Evolutionary conservation across 139 green algal species (phyloP), one percentile per base, ranked within the genome.

Genomic region (Tetratostichococcus sp.): DNA sequence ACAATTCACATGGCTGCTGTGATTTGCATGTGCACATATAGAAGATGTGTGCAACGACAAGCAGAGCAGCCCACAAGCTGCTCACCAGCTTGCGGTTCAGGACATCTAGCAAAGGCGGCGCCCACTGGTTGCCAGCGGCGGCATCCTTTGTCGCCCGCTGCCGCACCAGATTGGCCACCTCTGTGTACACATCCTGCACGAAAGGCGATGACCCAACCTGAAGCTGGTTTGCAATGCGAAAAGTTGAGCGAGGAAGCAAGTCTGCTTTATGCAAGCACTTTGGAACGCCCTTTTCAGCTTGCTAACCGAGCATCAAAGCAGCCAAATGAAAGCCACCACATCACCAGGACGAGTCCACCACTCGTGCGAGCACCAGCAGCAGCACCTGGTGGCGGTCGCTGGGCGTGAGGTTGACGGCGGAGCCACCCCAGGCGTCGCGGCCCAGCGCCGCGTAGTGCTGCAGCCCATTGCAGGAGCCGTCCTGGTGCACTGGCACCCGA

Each of bases 391-490:
- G 91, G 8, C 70, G 58, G 59, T 94, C 88, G 1, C 43, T 67
- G 2, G 87, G 87, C 50, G 88, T 50, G 33, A 98, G 81, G 84
- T 98, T 98, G 43, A 98, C 95, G 0, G 90, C 84, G 2, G 43
- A 43, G 0, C 87, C 94, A n/a, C 93, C 91, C 4, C 35, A 28
- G 0, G 72, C 34, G 82, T 99, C 95, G 0, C 91, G 83, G 0
- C 88, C 91, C 43, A 99, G 87, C 21, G 95, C 95, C 0, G 95
- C 94, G 74, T 98, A 99, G 86, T 99, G 95, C 87, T 99, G 95
- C 84, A 98, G 88, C 4, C 96, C 95, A 77, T 99, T 98, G 86
- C 95, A 98, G 30, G 89, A 95, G 43, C 95, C 96, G 59, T 99
- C 95, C 89, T 94, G 84, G 70, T 96, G 90, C 30, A 98, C 90